A percentile compares a stretch with the other conserved stretches of the same genome.
Conservation (phyloP, 768 basidiomycete genomes). For the Pilatotrama ljubarskyi region DNA sequence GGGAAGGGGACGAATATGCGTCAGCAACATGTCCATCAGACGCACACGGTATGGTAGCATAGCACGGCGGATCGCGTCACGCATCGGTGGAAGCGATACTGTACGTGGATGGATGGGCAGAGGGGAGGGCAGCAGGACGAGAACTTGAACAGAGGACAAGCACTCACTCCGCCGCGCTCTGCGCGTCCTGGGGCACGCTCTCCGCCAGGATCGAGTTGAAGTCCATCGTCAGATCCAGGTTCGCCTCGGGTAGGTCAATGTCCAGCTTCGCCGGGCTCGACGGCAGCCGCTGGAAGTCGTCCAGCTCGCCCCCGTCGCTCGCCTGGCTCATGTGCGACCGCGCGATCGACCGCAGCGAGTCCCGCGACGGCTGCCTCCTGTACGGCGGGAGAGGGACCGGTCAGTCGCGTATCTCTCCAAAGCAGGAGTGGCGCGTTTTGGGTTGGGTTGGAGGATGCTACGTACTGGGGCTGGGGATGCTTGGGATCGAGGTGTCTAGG, state of each 20-base stretch:
- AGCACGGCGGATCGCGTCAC: no score
- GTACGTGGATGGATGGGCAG: background rate
- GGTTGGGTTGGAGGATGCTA: background rate
- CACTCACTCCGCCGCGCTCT: constrained; percentile 7
- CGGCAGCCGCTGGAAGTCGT: constrained; percentile 17
- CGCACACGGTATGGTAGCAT: no score
- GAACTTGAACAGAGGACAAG: background rate
- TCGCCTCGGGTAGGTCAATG: constrained; percentile 30
- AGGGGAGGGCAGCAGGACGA: background rate
- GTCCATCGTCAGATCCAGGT: constrained; percentile 31
- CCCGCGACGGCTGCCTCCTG: constrained; percentile 18
- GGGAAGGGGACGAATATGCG: constrained; percentile 1
- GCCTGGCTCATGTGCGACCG: constrained; percentile 12
- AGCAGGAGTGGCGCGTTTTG: background rate
- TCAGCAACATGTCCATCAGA: background rate
- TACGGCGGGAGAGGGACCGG: background rate
- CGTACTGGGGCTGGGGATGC: constrained; percentile 14
- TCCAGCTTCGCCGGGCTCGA: constrained; percentile 22
- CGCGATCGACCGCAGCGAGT: constrained; percentile 12
- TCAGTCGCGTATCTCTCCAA: background rate
- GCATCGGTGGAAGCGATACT: background rate
- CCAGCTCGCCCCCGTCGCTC: constrained; percentile 9
- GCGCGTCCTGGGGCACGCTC: background rate
- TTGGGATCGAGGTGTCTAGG: constrained; percentile 3
- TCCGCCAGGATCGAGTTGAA: constrained; percentile 30